Conservation (phyloP, 2,329 filamentous ascomycete genomes). For the Pezicula radicicola region DNA sequence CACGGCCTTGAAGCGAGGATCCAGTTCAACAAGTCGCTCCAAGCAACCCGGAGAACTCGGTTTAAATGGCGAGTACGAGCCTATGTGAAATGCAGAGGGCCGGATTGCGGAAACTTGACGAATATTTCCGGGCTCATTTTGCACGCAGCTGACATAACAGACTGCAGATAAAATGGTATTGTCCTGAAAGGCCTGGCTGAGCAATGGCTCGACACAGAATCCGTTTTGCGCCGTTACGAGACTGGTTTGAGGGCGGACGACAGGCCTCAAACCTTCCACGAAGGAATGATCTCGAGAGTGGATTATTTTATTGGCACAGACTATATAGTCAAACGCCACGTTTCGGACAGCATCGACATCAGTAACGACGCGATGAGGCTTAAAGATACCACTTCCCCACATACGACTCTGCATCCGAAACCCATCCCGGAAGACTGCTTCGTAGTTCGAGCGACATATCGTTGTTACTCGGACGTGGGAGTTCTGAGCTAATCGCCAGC, state of each 20-base stretch:
- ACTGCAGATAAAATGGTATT: background rate
- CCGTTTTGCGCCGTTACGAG: background rate
- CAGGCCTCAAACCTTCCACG: background rate
- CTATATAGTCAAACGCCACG: background rate
- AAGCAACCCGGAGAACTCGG: background rate
- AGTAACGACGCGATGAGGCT: background rate
- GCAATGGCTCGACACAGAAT: background rate
- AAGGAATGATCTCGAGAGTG: background rate
- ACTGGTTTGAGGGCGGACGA: background rate
- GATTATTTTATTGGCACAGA: background rate
- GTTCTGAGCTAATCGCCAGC: background rate
- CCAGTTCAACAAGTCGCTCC: background rate
- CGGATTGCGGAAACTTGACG: background rate
- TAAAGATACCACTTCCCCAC: background rate
- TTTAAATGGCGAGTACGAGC: background rate
- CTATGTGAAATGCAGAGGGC: background rate
- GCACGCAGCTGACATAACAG: background rate
- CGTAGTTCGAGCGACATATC: background rate
- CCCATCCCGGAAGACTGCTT: background rate
- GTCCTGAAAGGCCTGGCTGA: background rate
- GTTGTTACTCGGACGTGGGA: background rate
- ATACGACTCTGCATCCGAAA: background rate
- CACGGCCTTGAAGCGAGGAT: background rate
- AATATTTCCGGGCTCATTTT: background rate
- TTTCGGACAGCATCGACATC: background rate